Base-by-base conservation (phyloP, 768 basidiomycete species). In the Panaeolus cyanescens region DNA sequence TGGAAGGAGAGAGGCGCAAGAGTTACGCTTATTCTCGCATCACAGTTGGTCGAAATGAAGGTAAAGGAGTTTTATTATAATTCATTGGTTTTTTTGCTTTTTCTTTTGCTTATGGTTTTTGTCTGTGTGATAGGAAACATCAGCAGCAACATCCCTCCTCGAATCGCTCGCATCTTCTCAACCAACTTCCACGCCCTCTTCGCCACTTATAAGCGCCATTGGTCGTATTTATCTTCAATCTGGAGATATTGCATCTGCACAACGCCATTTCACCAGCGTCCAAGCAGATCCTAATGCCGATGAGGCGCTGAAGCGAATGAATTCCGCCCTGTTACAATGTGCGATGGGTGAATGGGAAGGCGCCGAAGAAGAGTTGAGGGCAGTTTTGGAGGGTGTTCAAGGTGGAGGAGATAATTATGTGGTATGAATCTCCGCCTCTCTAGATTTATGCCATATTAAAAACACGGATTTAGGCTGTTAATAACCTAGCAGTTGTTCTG, bases 1-100 rank as follows among this genome's bases (percentile, higher is more conserved):
- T 95, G 92, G 92, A 87, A 86, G 62, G 92, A 95, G 72, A 85
- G 92, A 59, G 87, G 87, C 3, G 84, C 89, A 15, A 78, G 93
- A 54, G 76, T 94, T n/a, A 85, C 82, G 58, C 71, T 95, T 58
- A 92, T 93, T 62, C 82, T 93, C 53, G 91, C 92, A 1, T 90
- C 89, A 33, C 91, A 94, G 73, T 74, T 94, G 68, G 78, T 92
- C 56, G 93, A 95, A 74, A 92, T 93, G 87, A 92, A 91, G 80
- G 92, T 90, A 50, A 20, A 76, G 59, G 2, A 19, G 13, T 34
- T 30, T 7, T 22, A 28, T 36, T 25, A 9, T 15, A 30, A 53
- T 19, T 17, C 10, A 6, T 13, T 15, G 13, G 19, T 55, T 34
- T 31, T 25, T 42, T 30, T 31, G 25, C 7, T 12, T 17, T 20